These are phyloP conservation scores for Globisporangium cystogenes DNA, from an alignment of 352 stramenopile species.

Conservation along the genomic window DNA sequence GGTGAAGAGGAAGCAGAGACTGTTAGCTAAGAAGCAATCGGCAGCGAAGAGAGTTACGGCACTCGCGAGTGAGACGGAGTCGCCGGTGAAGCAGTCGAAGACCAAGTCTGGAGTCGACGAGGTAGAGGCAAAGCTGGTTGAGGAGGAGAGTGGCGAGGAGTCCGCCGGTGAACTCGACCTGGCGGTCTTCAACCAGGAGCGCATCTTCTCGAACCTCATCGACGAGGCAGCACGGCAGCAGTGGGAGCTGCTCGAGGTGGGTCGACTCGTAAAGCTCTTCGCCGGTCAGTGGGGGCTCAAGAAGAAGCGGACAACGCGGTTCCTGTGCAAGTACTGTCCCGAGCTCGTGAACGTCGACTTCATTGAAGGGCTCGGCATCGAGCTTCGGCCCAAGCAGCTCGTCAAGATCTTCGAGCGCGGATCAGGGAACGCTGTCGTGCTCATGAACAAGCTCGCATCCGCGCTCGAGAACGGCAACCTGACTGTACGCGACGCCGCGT, in stretches of 20 bases:
- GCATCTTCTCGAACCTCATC: slow-evolving; percentile 72
- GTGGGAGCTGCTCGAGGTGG: slow-evolving; percentile 79
- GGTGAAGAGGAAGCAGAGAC: background rate
- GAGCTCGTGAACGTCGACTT: slow-evolving; percentile 87
- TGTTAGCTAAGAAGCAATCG: background rate
- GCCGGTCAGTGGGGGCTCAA: slow-evolving; percentile 48
- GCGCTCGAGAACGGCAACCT: slow-evolving; percentile 70
- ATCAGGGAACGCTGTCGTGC: slow-evolving; percentile 42
- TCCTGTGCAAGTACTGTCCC: slow-evolving; percentile 53
- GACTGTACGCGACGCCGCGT: slow-evolving; percentile 36
- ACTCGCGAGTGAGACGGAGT: no score
- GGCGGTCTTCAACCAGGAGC: slow-evolving; percentile 15
- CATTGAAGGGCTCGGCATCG: slow-evolving; percentile 65
- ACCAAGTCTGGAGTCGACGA: background rate
- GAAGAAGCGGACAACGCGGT: slow-evolving; percentile 48
- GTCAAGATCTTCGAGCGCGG: slow-evolving; percentile 66
- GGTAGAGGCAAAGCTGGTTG: background rate
- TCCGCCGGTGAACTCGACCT: background rate
- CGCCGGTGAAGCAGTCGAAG: background rate
- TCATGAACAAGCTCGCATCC: slow-evolving; percentile 73
- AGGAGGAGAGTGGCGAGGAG: background rate
- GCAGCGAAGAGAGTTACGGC: background rate
- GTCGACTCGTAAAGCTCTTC: slow-evolving; percentile 77
- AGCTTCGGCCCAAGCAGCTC: slow-evolving; percentile 45
- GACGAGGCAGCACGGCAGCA: slow-evolving; percentile 64